phyloP scores from a whole-genome alignment of 805 yeast species.

The Yamadazyma paraphyllophila region DNA sequence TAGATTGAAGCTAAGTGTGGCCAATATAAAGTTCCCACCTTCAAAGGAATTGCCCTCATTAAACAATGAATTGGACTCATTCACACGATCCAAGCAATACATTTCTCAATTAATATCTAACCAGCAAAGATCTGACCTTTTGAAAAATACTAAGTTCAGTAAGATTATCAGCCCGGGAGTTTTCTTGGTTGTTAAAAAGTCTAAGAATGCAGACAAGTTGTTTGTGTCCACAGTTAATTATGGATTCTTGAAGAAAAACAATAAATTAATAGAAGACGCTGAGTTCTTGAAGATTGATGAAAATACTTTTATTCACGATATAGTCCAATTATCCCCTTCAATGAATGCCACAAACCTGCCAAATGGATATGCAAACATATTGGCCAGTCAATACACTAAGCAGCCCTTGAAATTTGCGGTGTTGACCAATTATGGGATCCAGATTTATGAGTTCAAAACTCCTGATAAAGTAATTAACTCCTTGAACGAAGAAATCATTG shows the following conservation, averaged over 20 bases:
- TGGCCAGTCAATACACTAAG: conserved; percentile 79
- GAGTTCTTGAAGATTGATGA: conserved; percentile 51
- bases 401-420: conserved; percentile 74
- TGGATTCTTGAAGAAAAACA: conserved; percentile 73
- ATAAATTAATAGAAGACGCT: conserved; percentile 75
- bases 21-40: conserved; percentile 66
- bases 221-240: conserved; percentile 83
- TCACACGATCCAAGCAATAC: conserved; percentile 40
- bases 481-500: conserved; percentile 62
- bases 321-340: conserved; percentile 65
- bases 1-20: conserved; percentile 32
- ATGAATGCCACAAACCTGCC: conserved; percentile 75
- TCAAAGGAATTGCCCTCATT: conserved; percentile 42
- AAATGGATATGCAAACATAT: conserved; percentile 77
- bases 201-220: conserved; percentile 45
- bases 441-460: conserved; percentile 71
- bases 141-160: conserved; percentile 56
- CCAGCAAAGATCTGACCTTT: conserved; percentile 53
- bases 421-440: conserved; percentile 75
- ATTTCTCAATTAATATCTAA: conserved; percentile 36
- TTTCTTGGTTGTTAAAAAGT: conserved; percentile 63
- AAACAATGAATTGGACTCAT: conserved; percentile 41
- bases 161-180: conserved; percentile 82
- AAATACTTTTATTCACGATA: conserved; percentile 57
- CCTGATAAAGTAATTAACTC: conserved; percentile 77